Evolutionary conservation across 2,329 filamentous ascomycete genomes (phyloP), one percentile per base, ranked within the genome.

Genomic region (Ceratocystis eucalypticola): DNA sequence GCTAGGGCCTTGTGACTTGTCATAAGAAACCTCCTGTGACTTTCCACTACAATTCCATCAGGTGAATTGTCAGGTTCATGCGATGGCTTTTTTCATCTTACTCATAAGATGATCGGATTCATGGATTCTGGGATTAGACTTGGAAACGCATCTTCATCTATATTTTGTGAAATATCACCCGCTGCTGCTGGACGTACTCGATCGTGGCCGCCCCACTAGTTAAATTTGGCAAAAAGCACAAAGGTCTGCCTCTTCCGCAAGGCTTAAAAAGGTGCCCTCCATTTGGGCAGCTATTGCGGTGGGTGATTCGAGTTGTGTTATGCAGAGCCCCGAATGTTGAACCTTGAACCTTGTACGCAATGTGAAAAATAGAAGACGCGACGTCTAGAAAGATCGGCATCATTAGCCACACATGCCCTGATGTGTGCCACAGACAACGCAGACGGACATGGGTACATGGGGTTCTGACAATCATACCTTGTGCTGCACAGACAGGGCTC

Each of bases 351-450:
- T 63, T 63, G 61, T 8, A 30, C 30, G 44, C n/a, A 63, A 12
- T 25, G 61, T 46, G 44, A 30, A 48, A 48, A 63, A 33, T 63
- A 63, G 44, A 59, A 59, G 55, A 59, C 45, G 37, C 61, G 61
- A 63, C 46, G 61, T 63, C 61, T 63, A 63, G 61, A 48, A 63
- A 50, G 61, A 48, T 63, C 44, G 45, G 44, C 61, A 48, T 63
- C 46, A 48, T 50, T n/a, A 63, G 61, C 61, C 61, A 63, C 61
- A 63, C 41, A 63, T 30, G 61, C 44, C 44, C 44, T 63, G 61
- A 17, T 63, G 61, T 48, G 61, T 46, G 44, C 44, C 61, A 46
- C 61, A 63, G 61, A 59, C 55, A 33, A 59, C 55, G 30, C 55
- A 59, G 55, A 59, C 30, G 15, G 10, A n/a, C 55, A 59, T 59